A percentile compares a stretch with the other conserved stretches of the same genome.
Evolutionary conservation across 2,329 filamentous ascomycete genomes (phyloP).

Genomic region (Pezicula neosporulosa): DNA sequence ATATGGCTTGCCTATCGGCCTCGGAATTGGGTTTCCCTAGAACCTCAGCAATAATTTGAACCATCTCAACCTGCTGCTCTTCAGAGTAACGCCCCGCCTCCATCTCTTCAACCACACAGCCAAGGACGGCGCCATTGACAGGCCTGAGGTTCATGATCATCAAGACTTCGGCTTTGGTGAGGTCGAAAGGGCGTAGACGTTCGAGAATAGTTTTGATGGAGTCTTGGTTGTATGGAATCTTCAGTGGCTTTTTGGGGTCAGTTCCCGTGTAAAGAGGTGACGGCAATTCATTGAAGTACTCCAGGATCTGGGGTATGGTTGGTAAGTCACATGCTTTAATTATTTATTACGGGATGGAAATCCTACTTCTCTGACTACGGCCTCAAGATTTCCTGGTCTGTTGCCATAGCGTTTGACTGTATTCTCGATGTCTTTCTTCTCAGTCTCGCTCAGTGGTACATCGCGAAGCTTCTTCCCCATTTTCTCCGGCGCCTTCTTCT

Average conservation of each 20-base stretch:
- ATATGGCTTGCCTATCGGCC: constrained; percentile 25
- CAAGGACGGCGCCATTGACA: constrained; percentile 51
- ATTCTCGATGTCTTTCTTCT: constrained; percentile 5
- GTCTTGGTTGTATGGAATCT: constrained; percentile 41
- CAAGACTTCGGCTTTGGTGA: constrained; percentile 65
- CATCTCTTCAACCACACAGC: constrained; percentile 64
- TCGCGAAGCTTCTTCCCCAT: constrained; percentile 25
- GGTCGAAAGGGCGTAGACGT: constrained; percentile 51
- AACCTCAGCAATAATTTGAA: constrained; percentile 52
- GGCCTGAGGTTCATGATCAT: constrained; percentile 68
- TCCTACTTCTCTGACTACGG: constrained; percentile 61
- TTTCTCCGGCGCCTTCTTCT: constrained; percentile 33
- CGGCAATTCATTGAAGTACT: constrained; percentile 54
- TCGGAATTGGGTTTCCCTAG: constrained; percentile 41
- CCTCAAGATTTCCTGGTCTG: constrained; percentile 55
- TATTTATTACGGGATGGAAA: background rate
- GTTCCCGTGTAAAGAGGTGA: constrained; percentile 42
- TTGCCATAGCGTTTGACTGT: constrained; percentile 17
- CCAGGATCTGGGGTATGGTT: constrained; percentile 46
- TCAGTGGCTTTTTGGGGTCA: constrained; percentile 10
- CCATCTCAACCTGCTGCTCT: constrained; percentile 51
- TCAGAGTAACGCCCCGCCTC: constrained; percentile 55
- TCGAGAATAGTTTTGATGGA: constrained; percentile 52
- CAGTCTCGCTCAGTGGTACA: constrained; percentile 4
- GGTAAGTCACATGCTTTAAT: constrained; percentile 4